phyloP scores from a whole-genome alignment of 1,139 yeast genomes.

The Yamadazyma sp. region DNA sequence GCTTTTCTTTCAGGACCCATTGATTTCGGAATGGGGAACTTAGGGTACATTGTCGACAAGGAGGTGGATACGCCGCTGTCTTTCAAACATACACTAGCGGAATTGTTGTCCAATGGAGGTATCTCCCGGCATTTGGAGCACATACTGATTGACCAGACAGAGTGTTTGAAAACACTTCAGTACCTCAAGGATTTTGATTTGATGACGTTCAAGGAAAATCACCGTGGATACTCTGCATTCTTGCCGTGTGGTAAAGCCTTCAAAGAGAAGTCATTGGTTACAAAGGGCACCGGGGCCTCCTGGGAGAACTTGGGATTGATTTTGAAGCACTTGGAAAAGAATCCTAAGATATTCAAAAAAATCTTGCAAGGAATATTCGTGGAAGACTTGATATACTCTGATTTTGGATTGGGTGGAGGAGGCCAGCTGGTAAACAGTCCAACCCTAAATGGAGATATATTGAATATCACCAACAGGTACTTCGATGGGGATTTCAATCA shows the following conservation, averaged over 20 bases:
- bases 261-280: conserved; percentile 3
- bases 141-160: conserved; percentile 33
- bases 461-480: conserved; percentile 20
- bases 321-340: conserved; percentile 54
- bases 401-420: conserved; percentile 37
- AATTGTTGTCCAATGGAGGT: conserved; percentile 37
- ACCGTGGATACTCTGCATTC: conserved; percentile 69
- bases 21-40: conserved; percentile 48
- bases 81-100: conserved; percentile 39
- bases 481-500: conserved; percentile 28
- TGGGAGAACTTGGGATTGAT: conserved; percentile 72
- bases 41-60: conserved; percentile 63
- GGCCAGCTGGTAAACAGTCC: conserved; percentile 23
- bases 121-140: conserved; percentile 31
- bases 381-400: conserved; percentile 67
- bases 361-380: conserved; percentile 62
- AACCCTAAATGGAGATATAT: conserved; percentile 40
- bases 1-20: conserved; percentile 48
- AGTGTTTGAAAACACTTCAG: conserved; percentile 38
- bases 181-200: conserved; percentile 32
- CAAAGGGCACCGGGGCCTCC: conserved; percentile 22
- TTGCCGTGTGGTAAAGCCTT: conserved; percentile 62
- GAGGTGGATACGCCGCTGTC: conserved; percentile 42
- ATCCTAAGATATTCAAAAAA: conserved; percentile 49
- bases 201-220: conserved; percentile 46